Conservation (phyloP, 169 alveolate genomes). For the Plasmodium reichenowi region DNA sequence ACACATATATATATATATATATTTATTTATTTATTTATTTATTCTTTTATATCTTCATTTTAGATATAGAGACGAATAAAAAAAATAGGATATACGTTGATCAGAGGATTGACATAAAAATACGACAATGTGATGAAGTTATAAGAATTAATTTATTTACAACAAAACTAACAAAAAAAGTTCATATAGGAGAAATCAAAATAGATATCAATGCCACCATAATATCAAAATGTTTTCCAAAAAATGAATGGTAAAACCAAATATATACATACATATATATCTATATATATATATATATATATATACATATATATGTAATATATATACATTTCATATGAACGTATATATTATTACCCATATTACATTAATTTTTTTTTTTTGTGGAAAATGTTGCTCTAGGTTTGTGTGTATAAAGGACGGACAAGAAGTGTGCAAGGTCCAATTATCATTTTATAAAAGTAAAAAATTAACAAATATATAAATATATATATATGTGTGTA, state of each 20-base stretch:
- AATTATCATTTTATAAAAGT: constrained; percentile 74
- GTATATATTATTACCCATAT: background rate
- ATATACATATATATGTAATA: background rate
- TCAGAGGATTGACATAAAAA: constrained; percentile 71
- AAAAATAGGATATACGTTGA: constrained; percentile 73
- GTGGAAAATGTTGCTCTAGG: constrained; percentile 22
- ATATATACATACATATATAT: background rate
- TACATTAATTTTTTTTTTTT: background rate
- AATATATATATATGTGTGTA: background rate
- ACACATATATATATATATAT: background rate
- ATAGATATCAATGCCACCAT: constrained; percentile 68
- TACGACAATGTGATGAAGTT: constrained; percentile 72
- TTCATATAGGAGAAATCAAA: constrained; percentile 68
- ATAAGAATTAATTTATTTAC: constrained; percentile 59
- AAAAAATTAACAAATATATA: background rate
- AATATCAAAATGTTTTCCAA: constrained; percentile 60
- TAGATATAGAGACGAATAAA: constrained; percentile 63
- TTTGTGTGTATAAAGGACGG: constrained; percentile 77
- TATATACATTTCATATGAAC: background rate
- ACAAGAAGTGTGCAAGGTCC: constrained; percentile 76
- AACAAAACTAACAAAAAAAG: constrained; percentile 72
- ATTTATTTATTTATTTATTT: background rate
- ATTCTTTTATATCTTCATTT: background rate
- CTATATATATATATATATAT: background rate
- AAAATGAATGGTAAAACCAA: constrained; percentile 55